Conservation (phyloP, 2,329 filamentous ascomycete species). For the Fusarium oxysporum region DNA sequence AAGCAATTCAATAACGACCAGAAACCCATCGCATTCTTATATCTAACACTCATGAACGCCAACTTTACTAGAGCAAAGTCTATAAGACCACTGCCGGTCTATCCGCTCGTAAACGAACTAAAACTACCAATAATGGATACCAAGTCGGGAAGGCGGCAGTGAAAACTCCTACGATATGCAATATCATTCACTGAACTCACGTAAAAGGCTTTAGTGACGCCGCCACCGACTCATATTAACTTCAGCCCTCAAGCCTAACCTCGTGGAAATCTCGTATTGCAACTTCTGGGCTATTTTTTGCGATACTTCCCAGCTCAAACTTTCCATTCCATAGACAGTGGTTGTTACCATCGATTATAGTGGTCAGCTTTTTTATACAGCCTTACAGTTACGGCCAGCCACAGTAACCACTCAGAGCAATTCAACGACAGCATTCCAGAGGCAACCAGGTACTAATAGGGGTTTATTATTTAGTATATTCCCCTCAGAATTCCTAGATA, state of each 20-base stretch:
- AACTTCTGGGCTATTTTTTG: neutral
- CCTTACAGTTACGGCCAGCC: neutral
- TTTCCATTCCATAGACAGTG: neutral
- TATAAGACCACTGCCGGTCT: neutral
- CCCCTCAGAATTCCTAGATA: too few species aligned
- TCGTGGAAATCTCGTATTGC: neutral
- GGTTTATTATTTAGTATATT: accelerated
- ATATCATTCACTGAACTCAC: neutral
- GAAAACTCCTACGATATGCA: neutral
- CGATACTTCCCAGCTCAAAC: neutral
- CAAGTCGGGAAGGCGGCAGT: neutral
- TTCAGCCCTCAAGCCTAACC: neutral
- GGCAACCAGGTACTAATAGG: neutral
- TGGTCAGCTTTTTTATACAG: neutral
- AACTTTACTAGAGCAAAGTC: neutral
- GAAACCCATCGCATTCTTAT: neutral
- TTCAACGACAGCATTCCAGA: neutral
- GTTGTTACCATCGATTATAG: too few species aligned
- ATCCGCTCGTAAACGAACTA: neutral
- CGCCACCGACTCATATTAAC: neutral
- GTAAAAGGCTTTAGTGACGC: neutral
- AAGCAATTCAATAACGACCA: too few species aligned
- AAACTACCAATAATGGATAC: neutral
- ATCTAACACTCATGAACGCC: neutral
- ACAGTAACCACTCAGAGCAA: neutral